Conservation (phyloP, 495 filamentous ascomycete genomes). For the Podospora sp. region DNA sequence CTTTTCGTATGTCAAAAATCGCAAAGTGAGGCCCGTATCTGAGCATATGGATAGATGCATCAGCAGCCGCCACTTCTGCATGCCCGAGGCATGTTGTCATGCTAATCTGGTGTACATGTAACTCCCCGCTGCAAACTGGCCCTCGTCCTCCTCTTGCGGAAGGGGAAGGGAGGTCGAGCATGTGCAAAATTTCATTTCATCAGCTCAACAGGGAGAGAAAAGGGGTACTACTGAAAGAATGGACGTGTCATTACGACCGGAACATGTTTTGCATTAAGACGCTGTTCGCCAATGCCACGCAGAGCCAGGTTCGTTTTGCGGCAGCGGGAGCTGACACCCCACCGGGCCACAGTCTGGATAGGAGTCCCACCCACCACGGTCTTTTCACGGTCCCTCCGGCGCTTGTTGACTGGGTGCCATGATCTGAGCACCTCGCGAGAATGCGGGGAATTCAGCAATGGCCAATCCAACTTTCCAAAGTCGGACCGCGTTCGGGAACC, state of each 20-base stretch:
- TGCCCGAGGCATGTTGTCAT: too few species aligned
- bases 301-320: background rate
- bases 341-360: background rate
- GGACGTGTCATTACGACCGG: background rate
- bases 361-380: background rate
- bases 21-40: too few species aligned
- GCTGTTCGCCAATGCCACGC: background rate
- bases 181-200: too few species aligned
- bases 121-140: too few species aligned
- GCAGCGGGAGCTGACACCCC: background rate
- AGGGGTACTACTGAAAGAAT: too few species aligned
- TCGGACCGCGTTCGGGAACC: background rate
- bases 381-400: conserved; percentile 3
- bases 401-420: background rate
- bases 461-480: background rate
- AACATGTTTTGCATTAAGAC: background rate
- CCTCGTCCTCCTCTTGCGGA: too few species aligned
- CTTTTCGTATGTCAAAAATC: too few species aligned
- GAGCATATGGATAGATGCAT: too few species aligned
- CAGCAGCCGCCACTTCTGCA: too few species aligned
- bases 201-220: too few species aligned
- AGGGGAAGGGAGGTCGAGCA: too few species aligned
- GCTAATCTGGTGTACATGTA: too few species aligned
- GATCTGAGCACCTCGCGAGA: conserved; percentile 9
- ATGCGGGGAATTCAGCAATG: background rate